Conservation (phyloP, 208 protist genomes). For the Leishmania guyanensis region DNA sequence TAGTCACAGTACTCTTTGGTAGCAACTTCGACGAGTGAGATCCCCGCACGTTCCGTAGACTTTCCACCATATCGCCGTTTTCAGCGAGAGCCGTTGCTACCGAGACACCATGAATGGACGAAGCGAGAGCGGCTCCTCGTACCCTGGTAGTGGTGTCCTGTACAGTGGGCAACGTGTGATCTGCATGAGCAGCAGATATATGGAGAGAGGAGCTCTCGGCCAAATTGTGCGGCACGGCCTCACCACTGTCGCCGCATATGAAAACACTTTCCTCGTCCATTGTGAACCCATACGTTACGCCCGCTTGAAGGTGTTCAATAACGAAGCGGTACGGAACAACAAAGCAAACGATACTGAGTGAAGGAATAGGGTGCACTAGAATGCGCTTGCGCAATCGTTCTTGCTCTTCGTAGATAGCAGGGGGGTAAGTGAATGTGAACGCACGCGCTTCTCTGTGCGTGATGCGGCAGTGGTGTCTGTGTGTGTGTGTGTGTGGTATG, state of each 20-base stretch:
- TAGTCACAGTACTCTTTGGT: background rate
- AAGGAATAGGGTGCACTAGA: background rate
- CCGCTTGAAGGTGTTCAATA: background rate
- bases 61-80: background rate
- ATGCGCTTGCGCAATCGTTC: background rate
- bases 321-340: background rate
- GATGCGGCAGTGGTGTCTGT: background rate
- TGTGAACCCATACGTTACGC: background rate
- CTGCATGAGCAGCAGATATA: conserved; percentile 9
- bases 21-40: background rate
- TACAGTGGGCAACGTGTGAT: background rate
- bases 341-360: background rate
- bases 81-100: background rate
- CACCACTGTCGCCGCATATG: conserved; percentile 7
- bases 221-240: background rate
- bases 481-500: background rate
- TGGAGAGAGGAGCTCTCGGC: conserved; percentile 17
- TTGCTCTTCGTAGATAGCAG: background rate
- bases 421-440: background rate
- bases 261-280: conserved; percentile 46
- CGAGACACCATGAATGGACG: background rate
- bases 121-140: too few species aligned
- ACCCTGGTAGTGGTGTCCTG: background rate
- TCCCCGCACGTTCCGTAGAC: background rate
- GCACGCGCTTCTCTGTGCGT: background rate